Percentiles rank a stretch among this genome's conserved stretches.
These are phyloP conservation scores for Casuarina equisetifolia DNA, from an alignment of 306 rosid genomes.

Conservation along the genomic window DNA sequence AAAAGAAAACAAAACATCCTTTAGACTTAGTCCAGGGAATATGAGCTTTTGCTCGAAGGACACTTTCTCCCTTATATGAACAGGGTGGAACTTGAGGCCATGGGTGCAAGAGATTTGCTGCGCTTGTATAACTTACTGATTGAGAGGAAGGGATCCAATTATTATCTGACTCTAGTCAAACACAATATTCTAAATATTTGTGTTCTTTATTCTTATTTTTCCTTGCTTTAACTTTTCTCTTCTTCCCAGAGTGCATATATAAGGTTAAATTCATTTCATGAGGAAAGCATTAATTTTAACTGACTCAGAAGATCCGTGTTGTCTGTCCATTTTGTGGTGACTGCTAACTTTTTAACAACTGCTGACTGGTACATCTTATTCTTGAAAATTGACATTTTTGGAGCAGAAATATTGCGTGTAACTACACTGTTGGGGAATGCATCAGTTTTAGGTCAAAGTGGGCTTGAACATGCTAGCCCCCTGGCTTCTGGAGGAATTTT, in stretches of 20 bases:
- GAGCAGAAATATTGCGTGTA: constrained; percentile 99
- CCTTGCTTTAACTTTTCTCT: constrained; percentile 3
- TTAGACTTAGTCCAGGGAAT: background rate
- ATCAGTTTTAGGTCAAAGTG: constrained; percentile 99
- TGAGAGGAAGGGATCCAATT: background rate
- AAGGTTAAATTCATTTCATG: constrained; percentile 43
- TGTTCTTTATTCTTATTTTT: constrained; percentile 16
- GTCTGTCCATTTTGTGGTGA: constrained; percentile 82
- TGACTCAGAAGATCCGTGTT: constrained; percentile 79
- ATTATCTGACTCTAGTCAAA: constrained; percentile 24
- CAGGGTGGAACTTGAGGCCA: background rate
- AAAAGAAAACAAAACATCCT: too few relatives aligned
- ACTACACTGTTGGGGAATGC: constrained; percentile 99
- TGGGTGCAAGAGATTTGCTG: background rate
- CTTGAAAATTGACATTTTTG: constrained; percentile 99
- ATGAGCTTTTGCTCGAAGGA: background rate
- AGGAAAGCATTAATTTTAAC: constrained; percentile 61
- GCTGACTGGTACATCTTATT: constrained; percentile 99
- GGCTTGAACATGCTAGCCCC: constrained; percentile 99
- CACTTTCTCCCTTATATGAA: background rate
- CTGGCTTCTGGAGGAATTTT: constrained; percentile 96
- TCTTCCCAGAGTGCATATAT: constrained; percentile 32
- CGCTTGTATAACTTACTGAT: background rate
- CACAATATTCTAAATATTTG: constrained; percentile 32
- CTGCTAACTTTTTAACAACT: constrained; percentile 95